These are phyloP conservation scores for Lagerstroemia speciosa DNA, from an alignment of 345 rosid genomes.

Conservation along the genomic window DNA sequence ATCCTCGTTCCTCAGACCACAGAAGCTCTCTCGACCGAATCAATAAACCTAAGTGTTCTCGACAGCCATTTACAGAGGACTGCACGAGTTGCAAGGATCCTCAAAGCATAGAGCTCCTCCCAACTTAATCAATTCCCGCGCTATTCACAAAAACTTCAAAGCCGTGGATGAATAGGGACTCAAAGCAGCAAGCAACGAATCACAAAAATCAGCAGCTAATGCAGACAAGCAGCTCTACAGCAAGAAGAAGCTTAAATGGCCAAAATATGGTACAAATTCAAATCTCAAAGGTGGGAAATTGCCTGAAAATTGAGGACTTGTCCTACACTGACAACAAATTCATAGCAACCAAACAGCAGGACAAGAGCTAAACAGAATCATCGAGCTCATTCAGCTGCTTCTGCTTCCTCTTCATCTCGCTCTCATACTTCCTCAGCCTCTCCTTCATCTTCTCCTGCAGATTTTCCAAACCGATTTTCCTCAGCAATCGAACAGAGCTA, in stretches of 20 bases:
- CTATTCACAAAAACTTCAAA: background rate
- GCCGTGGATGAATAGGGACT: background rate
- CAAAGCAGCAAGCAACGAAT: background rate
- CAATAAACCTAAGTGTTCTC: background rate
- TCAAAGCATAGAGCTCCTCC: background rate
- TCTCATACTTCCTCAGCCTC: constrained; percentile 55
- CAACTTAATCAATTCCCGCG: background rate
- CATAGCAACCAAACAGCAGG: background rate
- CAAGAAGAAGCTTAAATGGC: background rate
- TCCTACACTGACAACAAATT: background rate
- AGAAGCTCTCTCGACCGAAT: background rate
- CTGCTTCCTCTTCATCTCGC: constrained; percentile 39
- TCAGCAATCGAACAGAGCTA: background rate
- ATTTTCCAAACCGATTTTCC: constrained; percentile 1
- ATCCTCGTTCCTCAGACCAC: background rate
- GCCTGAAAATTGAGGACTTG: background rate
- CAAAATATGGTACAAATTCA: background rate
- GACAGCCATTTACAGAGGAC: background rate
- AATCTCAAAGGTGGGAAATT: background rate
- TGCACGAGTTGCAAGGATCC: background rate
- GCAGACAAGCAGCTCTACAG: background rate
- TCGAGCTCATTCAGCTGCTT: constrained; percentile 31
- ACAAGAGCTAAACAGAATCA: constrained; percentile 22
- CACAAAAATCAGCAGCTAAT: background rate
- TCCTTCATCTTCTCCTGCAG: constrained; percentile 73